Evolutionary conservation across 768 basidiomycete genomes (phyloP).

Genomic region (Lentinus tigrinus): DNA sequence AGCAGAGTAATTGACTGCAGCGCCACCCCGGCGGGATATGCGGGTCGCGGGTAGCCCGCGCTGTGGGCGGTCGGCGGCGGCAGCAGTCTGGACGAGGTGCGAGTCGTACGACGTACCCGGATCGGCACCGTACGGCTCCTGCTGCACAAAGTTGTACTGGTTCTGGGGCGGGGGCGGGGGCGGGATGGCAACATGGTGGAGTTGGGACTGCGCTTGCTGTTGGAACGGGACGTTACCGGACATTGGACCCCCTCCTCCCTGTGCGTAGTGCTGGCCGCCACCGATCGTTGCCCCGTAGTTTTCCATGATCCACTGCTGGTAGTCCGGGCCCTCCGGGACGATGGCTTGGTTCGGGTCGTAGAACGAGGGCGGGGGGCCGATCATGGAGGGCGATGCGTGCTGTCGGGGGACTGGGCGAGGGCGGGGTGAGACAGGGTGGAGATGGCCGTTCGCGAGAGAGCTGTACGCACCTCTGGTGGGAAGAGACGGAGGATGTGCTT

Average conservation of each 20-base stretch:
- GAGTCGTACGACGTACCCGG: constrained; percentile 3
- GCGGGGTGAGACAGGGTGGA: neutral
- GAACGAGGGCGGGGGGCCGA: constrained; percentile 22
- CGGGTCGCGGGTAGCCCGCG: constrained; percentile 12
- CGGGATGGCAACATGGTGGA: constrained; percentile 11
- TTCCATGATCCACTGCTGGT: constrained; percentile 21
- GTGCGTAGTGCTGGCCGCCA: constrained; percentile 5
- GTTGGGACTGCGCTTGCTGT: constrained; percentile 5
- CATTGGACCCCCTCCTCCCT: neutral
- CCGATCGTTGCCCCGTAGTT: constrained; percentile 11
- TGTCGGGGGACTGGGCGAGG: neutral
- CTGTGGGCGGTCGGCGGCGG: constrained; percentile 12
- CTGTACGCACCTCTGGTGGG: constrained; percentile 15
- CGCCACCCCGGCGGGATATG: constrained; percentile 5
- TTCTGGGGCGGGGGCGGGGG: constrained; percentile 12
- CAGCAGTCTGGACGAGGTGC: constrained; percentile 1
- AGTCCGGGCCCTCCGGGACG: constrained; percentile 16
- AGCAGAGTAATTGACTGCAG: neutral
- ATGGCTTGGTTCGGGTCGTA: constrained; percentile 21
- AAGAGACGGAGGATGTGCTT: constrained; percentile 9
- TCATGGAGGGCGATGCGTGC: constrained; percentile 16
- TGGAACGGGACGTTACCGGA: constrained; percentile 15
- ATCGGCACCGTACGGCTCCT: constrained; percentile 3
- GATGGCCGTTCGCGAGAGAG: neutral
- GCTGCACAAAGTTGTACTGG: constrained; percentile 20